phyloP scores from a whole-genome alignment of 2,329 filamentous ascomycete genomes.

The Nectriaceae sp. region DNA sequence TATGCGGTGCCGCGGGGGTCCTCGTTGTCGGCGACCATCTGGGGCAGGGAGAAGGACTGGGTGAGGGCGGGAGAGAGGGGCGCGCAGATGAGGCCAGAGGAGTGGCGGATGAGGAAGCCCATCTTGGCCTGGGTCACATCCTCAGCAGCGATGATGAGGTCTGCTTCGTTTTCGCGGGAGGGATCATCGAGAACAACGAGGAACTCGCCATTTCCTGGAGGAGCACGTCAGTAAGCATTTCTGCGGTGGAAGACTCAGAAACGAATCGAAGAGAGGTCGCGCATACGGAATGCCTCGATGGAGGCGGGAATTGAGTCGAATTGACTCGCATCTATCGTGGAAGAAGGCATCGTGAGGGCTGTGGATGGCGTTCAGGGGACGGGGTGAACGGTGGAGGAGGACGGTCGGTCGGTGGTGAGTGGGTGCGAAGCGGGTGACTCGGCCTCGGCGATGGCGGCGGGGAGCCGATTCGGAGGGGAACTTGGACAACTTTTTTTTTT shows the following conservation, averaged over 20 bases:
- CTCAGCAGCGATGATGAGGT: conserved; percentile 91
- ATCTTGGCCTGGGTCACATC: conserved; percentile 85
- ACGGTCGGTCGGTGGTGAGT: not conserved
- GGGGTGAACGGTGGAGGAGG: not conserved
- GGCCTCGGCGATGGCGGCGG: conserved; percentile 9
- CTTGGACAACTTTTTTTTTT: conserved; percentile 16
- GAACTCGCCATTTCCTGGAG: conserved; percentile 77
- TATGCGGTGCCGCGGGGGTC: conserved; percentile 93
- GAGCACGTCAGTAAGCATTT: conserved; percentile 13
- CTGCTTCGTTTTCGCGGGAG: conserved; percentile 94
- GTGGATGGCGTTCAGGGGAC: not conserved
- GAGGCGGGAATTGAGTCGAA: conserved; percentile 68
- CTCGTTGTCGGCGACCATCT: conserved; percentile 77
- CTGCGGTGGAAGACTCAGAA: not conserved
- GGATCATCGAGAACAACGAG: conserved; percentile 93
- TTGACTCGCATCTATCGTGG: conserved; percentile 51
- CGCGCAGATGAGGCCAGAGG: conserved; percentile 88
- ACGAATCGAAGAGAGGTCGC: conserved; percentile 2
- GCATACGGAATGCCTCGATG: conserved; percentile 65
- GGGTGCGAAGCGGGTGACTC: conserved; percentile 6
- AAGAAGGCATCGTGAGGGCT: conserved; percentile 48
- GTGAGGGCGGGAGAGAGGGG: conserved; percentile 74
- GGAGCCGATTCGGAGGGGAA: conserved; percentile 17
- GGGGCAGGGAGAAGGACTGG: conserved; percentile 73
- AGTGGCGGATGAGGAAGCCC: conserved; percentile 93